Evolutionary conservation across 495 filamentous ascomycete species (phyloP).

Genomic region (Podospora pseudopauciseta): DNA sequence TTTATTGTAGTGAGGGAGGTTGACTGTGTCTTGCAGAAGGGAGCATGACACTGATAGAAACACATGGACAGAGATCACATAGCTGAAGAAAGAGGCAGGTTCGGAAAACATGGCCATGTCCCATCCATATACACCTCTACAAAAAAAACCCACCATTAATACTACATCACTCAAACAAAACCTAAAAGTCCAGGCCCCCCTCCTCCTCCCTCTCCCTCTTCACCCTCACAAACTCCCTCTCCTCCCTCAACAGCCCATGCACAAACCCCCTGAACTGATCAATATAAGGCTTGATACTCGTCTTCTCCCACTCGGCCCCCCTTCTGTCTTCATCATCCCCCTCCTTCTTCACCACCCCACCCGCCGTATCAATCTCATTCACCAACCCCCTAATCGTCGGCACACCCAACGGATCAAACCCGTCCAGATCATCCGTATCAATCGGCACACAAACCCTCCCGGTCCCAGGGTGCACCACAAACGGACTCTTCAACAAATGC

Average conservation of each 20-base stretch:
- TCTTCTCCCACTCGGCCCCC: slow-evolving; percentile 92
- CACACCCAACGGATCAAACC: slow-evolving; percentile 82
- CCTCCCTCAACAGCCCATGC: slow-evolving; percentile 71
- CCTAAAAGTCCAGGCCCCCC: slow-evolving; percentile 17
- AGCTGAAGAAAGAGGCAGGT: not conserved
- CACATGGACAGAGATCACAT: not conserved
- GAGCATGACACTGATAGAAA: no score
- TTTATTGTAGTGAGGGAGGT: no score
- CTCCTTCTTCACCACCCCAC: slow-evolving; percentile 61
- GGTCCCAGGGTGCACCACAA: slow-evolving; percentile 93
- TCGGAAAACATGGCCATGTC: not conserved
- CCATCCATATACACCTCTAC: not conserved
- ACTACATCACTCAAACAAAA: not conserved
- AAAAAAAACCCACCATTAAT: not conserved
- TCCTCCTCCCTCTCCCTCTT: slow-evolving; percentile 61
- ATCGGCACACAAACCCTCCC: slow-evolving; percentile 95
- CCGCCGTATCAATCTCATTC: slow-evolving; percentile 64
- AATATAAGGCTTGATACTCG: slow-evolving; percentile 86
- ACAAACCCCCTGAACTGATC: slow-evolving; percentile 86
- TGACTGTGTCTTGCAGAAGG: no score
- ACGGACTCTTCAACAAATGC: slow-evolving; percentile 93
- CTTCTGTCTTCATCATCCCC: slow-evolving; percentile 37
- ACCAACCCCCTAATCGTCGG: slow-evolving; percentile 81
- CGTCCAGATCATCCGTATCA: slow-evolving; percentile 61
- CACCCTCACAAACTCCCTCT: slow-evolving; percentile 62